phyloP scores from a whole-genome alignment of 2,329 filamentous ascomycete species.

The Pseudogymnoascus sp. region DNA sequence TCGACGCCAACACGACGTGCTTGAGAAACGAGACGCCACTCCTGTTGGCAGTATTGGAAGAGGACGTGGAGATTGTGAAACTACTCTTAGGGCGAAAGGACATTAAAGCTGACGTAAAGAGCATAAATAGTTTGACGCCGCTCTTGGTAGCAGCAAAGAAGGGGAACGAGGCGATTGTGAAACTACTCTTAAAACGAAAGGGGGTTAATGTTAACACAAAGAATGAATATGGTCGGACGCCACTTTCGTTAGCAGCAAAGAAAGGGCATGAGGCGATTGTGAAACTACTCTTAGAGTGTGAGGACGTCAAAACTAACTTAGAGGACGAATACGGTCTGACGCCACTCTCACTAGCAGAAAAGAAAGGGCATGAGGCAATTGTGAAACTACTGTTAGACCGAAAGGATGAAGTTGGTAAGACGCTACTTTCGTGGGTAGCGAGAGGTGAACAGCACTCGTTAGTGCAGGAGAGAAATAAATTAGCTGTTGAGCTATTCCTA shows the following conservation, averaged over 20 bases:
- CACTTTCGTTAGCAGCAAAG: slow-evolving; percentile 1
- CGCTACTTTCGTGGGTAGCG: too few relatives aligned
- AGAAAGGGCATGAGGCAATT: neutral
- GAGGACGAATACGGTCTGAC: neutral
- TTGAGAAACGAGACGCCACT: too few relatives aligned
- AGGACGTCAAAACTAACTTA: neutral
- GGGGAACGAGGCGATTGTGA: neutral
- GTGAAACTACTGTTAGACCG: neutral
- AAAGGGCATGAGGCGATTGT: neutral
- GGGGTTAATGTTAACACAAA: neutral
- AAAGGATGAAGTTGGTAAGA: neutral
- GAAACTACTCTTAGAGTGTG: neutral
- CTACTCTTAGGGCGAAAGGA: neutral
- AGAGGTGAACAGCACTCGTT: neutral
- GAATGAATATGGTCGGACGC: neutral
- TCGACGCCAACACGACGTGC: too few relatives aligned
- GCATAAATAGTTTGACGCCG: neutral
- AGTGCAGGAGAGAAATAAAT: neutral
- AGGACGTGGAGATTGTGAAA: too few relatives aligned
- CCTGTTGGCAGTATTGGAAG: too few relatives aligned
- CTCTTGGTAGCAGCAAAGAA: neutral
- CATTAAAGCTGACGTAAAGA: neutral
- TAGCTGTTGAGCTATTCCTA: neutral
- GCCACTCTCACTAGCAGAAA: neutral
- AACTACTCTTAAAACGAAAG: neutral